Conservation (phyloP, 345 rosid species). For the Anacardium occidentale region DNA sequence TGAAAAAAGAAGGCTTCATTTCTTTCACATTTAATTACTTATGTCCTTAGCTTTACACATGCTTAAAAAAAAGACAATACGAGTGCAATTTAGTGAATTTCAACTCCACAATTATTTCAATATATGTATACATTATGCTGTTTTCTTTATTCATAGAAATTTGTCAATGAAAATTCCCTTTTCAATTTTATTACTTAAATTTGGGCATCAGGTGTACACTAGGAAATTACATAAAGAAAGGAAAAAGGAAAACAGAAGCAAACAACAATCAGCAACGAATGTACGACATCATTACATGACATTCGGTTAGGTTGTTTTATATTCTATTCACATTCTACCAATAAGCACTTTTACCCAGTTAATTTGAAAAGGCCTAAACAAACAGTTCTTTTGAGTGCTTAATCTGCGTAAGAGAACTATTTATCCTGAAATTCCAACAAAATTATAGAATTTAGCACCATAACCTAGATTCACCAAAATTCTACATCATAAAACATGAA, state of each 20-base stretch:
- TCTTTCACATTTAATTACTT: too few relatives aligned
- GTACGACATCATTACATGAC: not conserved
- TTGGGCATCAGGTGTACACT: not conserved
- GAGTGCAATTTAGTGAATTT: not conserved
- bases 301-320: not conserved
- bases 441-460: not conserved
- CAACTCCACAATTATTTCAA: not conserved
- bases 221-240: not conserved
- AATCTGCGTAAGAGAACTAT: not conserved
- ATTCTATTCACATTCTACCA: not conserved
- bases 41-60: not conserved
- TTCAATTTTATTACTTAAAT: not conserved
- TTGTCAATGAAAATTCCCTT: not conserved
- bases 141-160: not conserved
- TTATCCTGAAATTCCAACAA: not conserved
- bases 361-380: not conserved
- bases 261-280: not conserved
- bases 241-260: not conserved
- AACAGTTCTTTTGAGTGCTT: not conserved
- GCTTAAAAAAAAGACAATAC: not conserved
- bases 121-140: not conserved
- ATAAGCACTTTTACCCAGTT: not conserved
- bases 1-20: too few relatives aligned
- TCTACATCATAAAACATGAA: not conserved
- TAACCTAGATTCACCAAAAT: constrained; percentile 1